These are phyloP conservation scores for Ophiocordyceps sinensis DNA, from an alignment of 2,329 filamentous ascomycete genomes.

Conservation along the genomic window DNA sequence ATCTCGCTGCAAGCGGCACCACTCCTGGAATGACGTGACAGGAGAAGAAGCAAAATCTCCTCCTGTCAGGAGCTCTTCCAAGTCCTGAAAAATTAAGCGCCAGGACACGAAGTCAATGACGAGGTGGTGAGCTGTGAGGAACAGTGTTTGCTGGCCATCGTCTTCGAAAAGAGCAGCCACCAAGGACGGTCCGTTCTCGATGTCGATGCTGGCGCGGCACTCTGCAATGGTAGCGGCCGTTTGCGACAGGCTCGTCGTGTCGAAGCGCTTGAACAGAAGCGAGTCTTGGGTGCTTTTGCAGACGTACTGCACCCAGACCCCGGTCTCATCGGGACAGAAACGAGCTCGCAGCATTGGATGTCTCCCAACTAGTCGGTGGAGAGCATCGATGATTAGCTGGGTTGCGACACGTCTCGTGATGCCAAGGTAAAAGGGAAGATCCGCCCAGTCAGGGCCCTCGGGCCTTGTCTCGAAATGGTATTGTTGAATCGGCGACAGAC, in stretches of 20 bases:
- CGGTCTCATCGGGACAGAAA: not conserved
- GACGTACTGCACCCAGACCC: not conserved
- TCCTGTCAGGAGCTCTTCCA: not conserved
- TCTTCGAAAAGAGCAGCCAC: not conserved
- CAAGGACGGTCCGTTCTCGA: not conserved
- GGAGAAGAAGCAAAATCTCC: not conserved
- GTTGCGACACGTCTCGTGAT: not conserved
- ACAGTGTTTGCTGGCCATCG: not conserved
- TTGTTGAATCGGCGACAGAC: not conserved
- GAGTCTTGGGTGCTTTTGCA: not conserved
- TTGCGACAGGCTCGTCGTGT: not conserved
- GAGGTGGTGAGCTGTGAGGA: not conserved
- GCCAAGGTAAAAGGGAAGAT: not conserved
- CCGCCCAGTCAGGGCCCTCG: not conserved
- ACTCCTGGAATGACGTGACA: not conserved
- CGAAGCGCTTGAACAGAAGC: not conserved
- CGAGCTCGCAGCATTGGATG: not conserved
- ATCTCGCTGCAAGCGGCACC: not conserved
- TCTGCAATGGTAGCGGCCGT: not conserved
- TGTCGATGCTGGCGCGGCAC: not conserved
- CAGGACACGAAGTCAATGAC: constrained; percentile 1
- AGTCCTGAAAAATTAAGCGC: not conserved
- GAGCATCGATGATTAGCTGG: not conserved
- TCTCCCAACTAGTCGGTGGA: not conserved
- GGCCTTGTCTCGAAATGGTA: not conserved